Base-by-base conservation (phyloP, 176 grass and related monocot species). In the Oryza nivara region DNA sequence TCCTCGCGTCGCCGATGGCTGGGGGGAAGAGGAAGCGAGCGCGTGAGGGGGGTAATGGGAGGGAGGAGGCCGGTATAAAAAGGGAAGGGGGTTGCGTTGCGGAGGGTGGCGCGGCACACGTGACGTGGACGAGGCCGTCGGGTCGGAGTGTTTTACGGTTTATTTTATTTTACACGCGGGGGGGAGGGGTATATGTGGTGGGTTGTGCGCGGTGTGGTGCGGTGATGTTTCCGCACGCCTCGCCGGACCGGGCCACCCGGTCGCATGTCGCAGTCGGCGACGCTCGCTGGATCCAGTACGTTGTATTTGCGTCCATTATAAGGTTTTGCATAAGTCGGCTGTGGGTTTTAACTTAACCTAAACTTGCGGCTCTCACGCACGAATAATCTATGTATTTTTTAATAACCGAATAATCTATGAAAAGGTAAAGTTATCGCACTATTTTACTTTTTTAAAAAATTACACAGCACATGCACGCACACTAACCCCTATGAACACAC, bases 61-160 rank as follows among this genome's bases (percentile, higher is more conserved):
- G 70, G 35, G 35, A 49, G 2, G 44, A 35, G 48, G n/a, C 1
- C 26, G 63, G 43, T 80, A 83, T 87, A 87, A 80, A 80, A 84
- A 26, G 17, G 80, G 66, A 4, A 7, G 10, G 22, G 15, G 15
- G 41, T 46, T 66, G 60, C 56, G 70, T 72, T 3, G 46, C 64
- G 77, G 20, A 23, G 81, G 16, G 51, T 66, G 71, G 43, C 49
- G 79, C 38, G 34, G 60, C 79, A 81, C 79, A 67, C 79, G 74
- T 78, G 79, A 67, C 83, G 74, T 78, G 79, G 78, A 74, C 85
- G 2, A 11, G 77, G 41, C 40, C 40, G 40, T 8, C 40, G 8
- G 16, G 74, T 10, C 8, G 58, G 26, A 54, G 43, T 49, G 64
- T 75, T 80, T 82, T 40, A 40, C 38, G 6, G 1, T 40, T 40